Base-by-base conservation (phyloP, 2,329 filamentous ascomycete species). In the Pseudogymnoascus sp. region DNA sequence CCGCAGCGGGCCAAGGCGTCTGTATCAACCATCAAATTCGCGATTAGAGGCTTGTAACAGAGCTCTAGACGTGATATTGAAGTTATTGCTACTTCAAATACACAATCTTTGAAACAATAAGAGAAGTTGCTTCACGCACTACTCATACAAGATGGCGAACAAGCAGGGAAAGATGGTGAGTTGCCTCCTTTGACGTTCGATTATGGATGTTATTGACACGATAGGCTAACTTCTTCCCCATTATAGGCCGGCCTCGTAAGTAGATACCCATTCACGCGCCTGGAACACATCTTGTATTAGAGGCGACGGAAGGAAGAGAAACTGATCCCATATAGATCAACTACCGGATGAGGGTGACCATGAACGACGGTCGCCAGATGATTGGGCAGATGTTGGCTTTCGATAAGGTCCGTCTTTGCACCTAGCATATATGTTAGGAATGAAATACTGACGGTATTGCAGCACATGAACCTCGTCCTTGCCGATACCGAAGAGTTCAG, bases 111-210 rank as follows among this genome's bases (percentile, higher is more conserved):
- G 69, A 70, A 73, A 70, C 63, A 41, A 66, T 37, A 33, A 67
- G 71, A 76, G 70, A 73, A 73, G 78, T 67, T 68, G 69, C 63
- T 67, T 43, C 2, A 58, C 68, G 70, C 66, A 76, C 78, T 75
- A 72, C 69, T 73, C 70, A 67, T 70, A 66, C 74, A 86, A 76
- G 69, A 88, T 87, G 86, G 85, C 87, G 75, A 93, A 96, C 84
- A 96, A 96, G 79, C 92, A 97, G 79, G 94, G 94, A 79, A 97
- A 99, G 84, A 97, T 99, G 94, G 94, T 97, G 82, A 83, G 91
- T 87, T 65, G 67, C 67, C 71, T 69, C 71, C 70, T 69, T 63
- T 67, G 61, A 71, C 49, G 26, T 74, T 70, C 74, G 71, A 74
- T 68, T 73, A 74, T 74, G 71, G 76, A 73, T 77, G 76, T 70